Evolutionary conservation across 2,329 filamentous ascomycete genomes (phyloP).

Genomic region (Colletotrichum somersetense): DNA sequence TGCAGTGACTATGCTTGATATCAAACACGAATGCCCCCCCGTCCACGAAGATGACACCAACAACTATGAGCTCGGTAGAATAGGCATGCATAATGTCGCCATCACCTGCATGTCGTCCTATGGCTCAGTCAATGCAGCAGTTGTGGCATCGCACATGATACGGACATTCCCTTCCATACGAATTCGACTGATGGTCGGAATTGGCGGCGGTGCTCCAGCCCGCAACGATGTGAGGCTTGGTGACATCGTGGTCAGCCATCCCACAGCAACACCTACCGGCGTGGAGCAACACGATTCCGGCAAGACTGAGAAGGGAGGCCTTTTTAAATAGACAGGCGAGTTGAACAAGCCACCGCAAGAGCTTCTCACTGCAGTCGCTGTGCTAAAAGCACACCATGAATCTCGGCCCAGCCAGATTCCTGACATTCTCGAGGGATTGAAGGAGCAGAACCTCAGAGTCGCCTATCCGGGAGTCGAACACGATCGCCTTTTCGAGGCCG

Average conservation of each 20-base stretch:
- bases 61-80: not conserved
- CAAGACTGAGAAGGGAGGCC: too few relatives aligned
- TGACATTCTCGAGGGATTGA: not conserved
- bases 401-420: not conserved
- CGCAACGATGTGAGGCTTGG: not conserved
- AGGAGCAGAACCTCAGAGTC: not conserved
- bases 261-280: not conserved
- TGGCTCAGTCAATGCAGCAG: not conserved
- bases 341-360: too few relatives aligned
- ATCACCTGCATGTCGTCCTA: conserved; percentile 33
- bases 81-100: conserved; percentile 21
- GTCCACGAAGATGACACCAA: conserved; percentile 16
- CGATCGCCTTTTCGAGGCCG: conserved; percentile 17
- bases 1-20: conserved; percentile 42
- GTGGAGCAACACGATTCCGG: too few relatives aligned
- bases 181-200: not conserved
- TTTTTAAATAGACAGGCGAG: too few relatives aligned
- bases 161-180: conserved; percentile 38
- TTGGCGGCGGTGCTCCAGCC: not conserved
- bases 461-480: not conserved
- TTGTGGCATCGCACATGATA: conserved; percentile 37
- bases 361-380: too few relatives aligned
- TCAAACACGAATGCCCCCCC: conserved; percentile 6
- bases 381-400: too few relatives aligned
- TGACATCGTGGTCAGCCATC: conserved; percentile 40